These are phyloP conservation scores for Lunasporangiospora selenospora DNA, from an alignment of 192 early-diverging fungal genomes.

Conservation along the genomic window DNA sequence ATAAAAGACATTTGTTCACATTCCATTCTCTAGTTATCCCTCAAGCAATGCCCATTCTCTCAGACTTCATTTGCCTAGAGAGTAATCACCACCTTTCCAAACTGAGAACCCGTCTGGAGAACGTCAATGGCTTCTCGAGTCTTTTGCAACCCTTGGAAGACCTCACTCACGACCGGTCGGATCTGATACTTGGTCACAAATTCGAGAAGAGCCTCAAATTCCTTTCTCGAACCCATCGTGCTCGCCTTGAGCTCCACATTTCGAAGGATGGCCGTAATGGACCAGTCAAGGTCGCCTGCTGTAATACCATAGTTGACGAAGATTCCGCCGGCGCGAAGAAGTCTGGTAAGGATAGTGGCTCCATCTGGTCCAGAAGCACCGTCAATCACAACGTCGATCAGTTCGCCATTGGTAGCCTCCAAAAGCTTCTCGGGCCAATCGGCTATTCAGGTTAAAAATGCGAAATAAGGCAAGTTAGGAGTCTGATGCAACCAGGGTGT, in stretches of 20 bases:
- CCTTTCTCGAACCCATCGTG: conserved; percentile 67
- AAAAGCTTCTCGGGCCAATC: conserved; percentile 51
- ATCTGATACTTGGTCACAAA: conserved; percentile 63
- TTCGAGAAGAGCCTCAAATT: conserved; percentile 63
- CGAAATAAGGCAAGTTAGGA: too few species aligned
- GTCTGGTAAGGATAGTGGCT: conserved; percentile 37
- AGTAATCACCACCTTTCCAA: conserved; percentile 37
- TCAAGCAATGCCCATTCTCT: too few species aligned
- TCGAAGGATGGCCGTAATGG: conserved; percentile 56
- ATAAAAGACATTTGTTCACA: too few species aligned
- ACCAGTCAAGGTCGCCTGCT: conserved; percentile 9
- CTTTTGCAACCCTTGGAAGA: conserved; percentile 55
- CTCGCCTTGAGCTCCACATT: conserved; percentile 62
- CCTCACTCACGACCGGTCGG: conserved; percentile 54
- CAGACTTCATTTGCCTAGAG: too few species aligned
- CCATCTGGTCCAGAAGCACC: conserved; percentile 63
- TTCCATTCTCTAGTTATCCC: too few species aligned
- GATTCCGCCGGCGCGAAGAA: conserved; percentile 55
- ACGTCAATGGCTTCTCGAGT: conserved; percentile 18
- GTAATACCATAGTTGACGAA: conserved; percentile 35
- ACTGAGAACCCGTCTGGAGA: conserved; percentile 23
- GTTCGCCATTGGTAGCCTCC: conserved; percentile 7
- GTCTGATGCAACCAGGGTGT: too few species aligned
- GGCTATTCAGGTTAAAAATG: conserved; percentile 22
- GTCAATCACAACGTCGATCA: conserved; percentile 64